Base-by-base conservation (phyloP, 352 stramenopile species). In the Pythium periplocum region DNA sequence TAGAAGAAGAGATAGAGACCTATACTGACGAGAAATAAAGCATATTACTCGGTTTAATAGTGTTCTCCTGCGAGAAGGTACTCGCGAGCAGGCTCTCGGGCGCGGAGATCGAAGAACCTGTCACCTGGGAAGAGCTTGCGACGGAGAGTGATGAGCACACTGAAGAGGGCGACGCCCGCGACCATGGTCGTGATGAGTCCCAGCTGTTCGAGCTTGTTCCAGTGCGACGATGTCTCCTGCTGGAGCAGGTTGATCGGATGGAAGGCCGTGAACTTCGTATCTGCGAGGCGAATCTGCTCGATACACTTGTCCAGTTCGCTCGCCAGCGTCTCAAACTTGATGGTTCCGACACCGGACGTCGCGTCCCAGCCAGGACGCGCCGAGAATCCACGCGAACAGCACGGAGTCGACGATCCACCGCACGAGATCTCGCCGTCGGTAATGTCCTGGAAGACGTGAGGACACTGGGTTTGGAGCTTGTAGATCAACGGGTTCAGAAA, bases 401-500 rank as follows among this genome's bases (percentile, higher is more conserved):
- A 92, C 33, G 51, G 33, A 65, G 77, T 75, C 11, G 57, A 68
- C 1, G 52, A 61, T 1, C 60, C 68, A 2, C 77, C 78, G 26
- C 82, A 92, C 34, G 72, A 59, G 32, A 73, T 90, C 11, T 84
- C 59, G 3, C 82, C 82, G 34, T 83, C 57, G 0, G 72, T 80
- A 49, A 92, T 75, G 53, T 92, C 82, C 0, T 54, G 45, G 53
- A 92, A 92, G 33, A 92, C 74, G n/a, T 84, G 62, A 2, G 82
- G 79, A 42, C 79, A 90, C 17, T 73, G 60, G 0, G 71, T 59
- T 36, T 76, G 59, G 6, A 90, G 52, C 33, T 80, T 61, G 67
- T 92, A 92, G 31, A 92, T 63, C 17, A 88, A 54, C 5, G 82
- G 82, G 33, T 89, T 88, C 4, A 90, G 55, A 51, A 90, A 92